Conservation (phyloP, 345 rosid genomes). For the Gossypioides kirkii region DNA sequence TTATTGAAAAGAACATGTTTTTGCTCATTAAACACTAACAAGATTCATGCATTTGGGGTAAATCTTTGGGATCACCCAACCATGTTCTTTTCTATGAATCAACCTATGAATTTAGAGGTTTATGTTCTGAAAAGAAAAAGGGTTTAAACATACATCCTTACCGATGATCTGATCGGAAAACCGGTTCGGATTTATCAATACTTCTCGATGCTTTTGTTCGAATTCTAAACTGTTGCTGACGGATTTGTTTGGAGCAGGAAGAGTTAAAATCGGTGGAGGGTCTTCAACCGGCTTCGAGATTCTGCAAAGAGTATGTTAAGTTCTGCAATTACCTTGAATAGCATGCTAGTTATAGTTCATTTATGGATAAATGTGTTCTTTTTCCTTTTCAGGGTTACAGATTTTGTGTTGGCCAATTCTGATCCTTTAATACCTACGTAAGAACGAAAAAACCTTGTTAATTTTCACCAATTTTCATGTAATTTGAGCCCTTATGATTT, state of each 20-base stretch:
- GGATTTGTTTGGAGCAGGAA: neutral
- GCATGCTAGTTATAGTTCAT: neutral
- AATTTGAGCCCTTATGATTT: neutral
- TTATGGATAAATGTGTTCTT: neutral
- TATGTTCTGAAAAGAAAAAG: no score
- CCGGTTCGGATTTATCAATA: neutral
- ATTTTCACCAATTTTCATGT: neutral
- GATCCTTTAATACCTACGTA: slow-evolving; percentile 51
- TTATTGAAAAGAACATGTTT: no score
- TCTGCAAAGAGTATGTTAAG: slow-evolving; percentile 79
- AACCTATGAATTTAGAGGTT: no score
- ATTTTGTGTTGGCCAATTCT: slow-evolving; percentile 58
- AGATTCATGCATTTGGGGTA: neutral
- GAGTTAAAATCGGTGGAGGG: slow-evolving; percentile 31
- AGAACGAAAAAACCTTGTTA: neutral
- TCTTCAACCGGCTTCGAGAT: slow-evolving; percentile 60
- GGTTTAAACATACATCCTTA: no score
- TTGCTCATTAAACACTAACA: neutral
- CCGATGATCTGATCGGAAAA: neutral
- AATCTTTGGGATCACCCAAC: neutral
- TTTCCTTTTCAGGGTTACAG: slow-evolving; percentile 48
- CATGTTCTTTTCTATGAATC: neutral
- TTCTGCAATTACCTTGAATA: neutral
- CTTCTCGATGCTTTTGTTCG: neutral
- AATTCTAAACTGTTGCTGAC: neutral